Evolutionary conservation across 2,329 filamentous ascomycete species (phyloP).

Genomic region (Sporothrix schenckii): DNA sequence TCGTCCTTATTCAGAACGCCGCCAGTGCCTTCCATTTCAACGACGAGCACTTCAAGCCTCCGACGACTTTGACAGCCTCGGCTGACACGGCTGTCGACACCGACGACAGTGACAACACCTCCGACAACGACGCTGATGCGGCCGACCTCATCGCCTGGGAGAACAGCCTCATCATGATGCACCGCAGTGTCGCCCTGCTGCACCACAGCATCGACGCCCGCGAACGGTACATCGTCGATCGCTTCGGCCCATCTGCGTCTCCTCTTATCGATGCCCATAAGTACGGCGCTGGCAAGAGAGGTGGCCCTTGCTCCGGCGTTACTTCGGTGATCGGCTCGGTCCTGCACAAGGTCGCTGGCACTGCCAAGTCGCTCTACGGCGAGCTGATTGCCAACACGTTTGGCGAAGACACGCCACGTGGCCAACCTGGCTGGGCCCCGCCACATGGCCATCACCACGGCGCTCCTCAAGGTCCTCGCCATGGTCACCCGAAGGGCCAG

Average conservation of each 20-base stretch:
- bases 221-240: conserved; percentile 31
- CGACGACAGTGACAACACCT: neutral
- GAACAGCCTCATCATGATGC: conserved; percentile 31
- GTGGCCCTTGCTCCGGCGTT: conserved; percentile 39
- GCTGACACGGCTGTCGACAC: neutral
- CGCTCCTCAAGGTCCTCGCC: neutral
- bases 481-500: neutral
- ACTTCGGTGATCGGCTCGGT: conserved; percentile 50
- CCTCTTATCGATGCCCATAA: neutral
- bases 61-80: conserved; percentile 16
- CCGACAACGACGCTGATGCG: conserved; percentile 31
- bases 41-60: conserved; percentile 24
- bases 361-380: conserved; percentile 43
- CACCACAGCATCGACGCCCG: conserved; percentile 34
- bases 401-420: conserved; percentile 27
- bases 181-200: conserved; percentile 28
- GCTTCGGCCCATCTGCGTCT: conserved; percentile 30
- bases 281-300: conserved; percentile 9
- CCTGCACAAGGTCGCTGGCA: conserved; percentile 46
- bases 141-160: conserved; percentile 35
- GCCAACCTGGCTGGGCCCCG: neutral
- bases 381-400: conserved; percentile 35
- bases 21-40: conserved; percentile 41
- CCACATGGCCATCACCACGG: conserved; percentile 29
- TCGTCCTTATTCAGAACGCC: conserved; percentile 50